Conservation (phyloP, 2,329 filamentous ascomycete species). For the Phialophora chinensis region DNA sequence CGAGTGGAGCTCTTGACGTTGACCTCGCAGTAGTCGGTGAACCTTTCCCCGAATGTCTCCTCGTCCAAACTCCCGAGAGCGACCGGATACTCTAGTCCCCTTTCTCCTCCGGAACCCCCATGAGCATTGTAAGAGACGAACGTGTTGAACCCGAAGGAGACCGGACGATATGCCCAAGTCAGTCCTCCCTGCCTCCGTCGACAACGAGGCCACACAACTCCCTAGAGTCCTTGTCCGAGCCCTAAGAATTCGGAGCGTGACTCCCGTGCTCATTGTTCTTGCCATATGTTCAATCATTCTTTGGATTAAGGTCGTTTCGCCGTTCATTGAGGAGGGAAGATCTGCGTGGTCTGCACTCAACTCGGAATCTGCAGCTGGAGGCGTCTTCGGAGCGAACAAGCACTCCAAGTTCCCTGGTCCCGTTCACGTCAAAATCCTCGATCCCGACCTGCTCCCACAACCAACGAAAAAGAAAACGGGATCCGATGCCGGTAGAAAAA, state of each 20-base stretch:
- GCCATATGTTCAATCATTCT: conserved; percentile 23
- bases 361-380: conserved; percentile 41
- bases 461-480: conserved; percentile 40
- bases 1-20: conserved; percentile 1
- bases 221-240: neutral
- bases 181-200: neutral
- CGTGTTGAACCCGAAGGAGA: neutral
- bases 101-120: neutral
- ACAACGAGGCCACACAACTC: neutral
- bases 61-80: neutral
- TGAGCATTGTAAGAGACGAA: neutral
- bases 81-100: neutral
- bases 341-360: conserved; percentile 43
- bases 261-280: conserved; percentile 13
- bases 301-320: conserved; percentile 30
- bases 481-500: conserved; percentile 49
- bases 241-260: neutral
- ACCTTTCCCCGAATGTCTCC: conserved; percentile 5
- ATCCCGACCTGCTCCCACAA: conserved; percentile 53
- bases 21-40: conserved; percentile 1
- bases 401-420: conserved; percentile 57
- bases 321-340: conserved; percentile 30
- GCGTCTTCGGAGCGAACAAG: conserved; percentile 56
- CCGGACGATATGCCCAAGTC: neutral
- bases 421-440: conserved; percentile 57